Base-by-base conservation (phyloP, 2,329 filamentous ascomycete species). In the Ophiostoma tasmaniense region DNA sequence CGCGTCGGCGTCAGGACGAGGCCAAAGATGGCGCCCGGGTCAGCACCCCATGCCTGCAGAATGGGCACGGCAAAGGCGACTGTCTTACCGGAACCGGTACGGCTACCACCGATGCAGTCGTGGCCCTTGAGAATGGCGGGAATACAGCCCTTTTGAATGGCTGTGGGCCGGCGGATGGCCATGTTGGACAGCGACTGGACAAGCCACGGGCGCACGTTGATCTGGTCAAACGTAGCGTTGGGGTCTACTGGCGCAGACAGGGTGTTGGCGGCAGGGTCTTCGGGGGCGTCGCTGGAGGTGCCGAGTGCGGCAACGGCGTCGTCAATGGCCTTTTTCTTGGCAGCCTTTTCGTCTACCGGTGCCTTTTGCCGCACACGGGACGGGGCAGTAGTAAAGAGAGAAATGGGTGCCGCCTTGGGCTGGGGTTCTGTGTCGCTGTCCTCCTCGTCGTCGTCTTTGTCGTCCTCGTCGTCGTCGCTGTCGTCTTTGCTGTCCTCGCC, bases 51-150 rank as follows among this genome's bases (percentile, higher is more conserved):
- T 78, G 90, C 90, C 77, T 98, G 94, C 72, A 99, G 81, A 71
- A 99, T 96, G 0, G 95, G 95, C 11, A 93, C 92, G 0, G 94
- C 91, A 78, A 99, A 99, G 1, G 95, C 93, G 61, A 98, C 89
- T 3, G 95, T 99, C 81, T 99, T 99, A 80, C 95, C 95, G 14
- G 94, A 97, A 82, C 95, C 95, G 0, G 95, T 99, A 72, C 93
- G 86, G 76, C 92, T 96, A 50, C 93, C 93, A 76, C 95, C 95
- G 74, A 99, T 97, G 76, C 93, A 97, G 79, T 99, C 93, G 74
- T 91, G 86, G 6, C 95, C 95, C 74, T 92, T 89, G 42, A 99
- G 78, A 70, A 98, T 97, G 77, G 95, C 90, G 1, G 94, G 93
- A 75, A 99, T 98, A 76, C 92, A 96, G 67, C 88, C 89, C 75